A percentile compares a stretch with the other conserved stretches of the same genome.
phyloP scores from a whole-genome alignment of 305 asterid species.

The Fraxinus ornus region DNA sequence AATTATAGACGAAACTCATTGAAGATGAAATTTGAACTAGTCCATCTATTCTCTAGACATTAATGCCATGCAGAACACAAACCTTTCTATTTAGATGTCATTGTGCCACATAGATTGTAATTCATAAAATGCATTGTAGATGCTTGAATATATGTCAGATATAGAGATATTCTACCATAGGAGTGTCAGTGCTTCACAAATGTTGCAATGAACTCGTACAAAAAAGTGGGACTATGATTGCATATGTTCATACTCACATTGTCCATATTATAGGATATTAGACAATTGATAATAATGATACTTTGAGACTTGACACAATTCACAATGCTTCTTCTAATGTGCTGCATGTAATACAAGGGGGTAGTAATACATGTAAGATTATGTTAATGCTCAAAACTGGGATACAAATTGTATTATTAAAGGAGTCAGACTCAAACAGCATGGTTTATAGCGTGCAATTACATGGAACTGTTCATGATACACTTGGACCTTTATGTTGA shows the following conservation, averaged over 20 bases:
- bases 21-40: background rate
- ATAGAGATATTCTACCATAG: background rate
- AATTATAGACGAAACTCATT: background rate
- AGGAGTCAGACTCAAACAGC: background rate
- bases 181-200: background rate
- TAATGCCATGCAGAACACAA: background rate
- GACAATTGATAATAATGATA: background rate
- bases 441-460: background rate
- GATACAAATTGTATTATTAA: background rate
- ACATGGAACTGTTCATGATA: background rate
- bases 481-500: slow-evolving; percentile 2
- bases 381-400: background rate
- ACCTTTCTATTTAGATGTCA: background rate
- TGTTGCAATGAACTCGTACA: background rate
- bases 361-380: slow-evolving; percentile 8
- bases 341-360: background rate
- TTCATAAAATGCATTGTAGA: background rate
- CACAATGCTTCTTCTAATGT: slow-evolving; percentile 10
- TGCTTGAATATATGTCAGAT: background rate
- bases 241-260: background rate
- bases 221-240: background rate
- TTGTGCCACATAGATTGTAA: background rate
- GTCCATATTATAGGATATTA: background rate
- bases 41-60: background rate
- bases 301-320: background rate